Base-by-base conservation (phyloP, 78 protist species). In the Anaeramoeba ignava region DNA sequence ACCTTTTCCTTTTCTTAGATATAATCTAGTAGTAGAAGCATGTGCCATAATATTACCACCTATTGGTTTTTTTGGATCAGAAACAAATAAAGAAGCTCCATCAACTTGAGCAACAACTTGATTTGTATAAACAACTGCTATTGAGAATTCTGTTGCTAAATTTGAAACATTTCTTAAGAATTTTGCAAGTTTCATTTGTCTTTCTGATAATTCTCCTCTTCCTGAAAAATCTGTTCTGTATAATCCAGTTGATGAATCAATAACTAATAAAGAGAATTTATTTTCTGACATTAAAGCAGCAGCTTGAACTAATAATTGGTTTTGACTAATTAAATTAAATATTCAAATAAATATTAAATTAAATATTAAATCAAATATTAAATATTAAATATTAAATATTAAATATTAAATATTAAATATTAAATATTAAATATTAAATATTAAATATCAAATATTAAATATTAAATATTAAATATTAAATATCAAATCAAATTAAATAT, bases 41-140 rank as follows among this genome's bases (percentile, higher is more conserved):
- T 98, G 99, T 0, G 99, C 99, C 88, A 98, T 93, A n/a, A n/a
- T n/a, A n/a, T n/a, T n/a, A n/a, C n/a, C n/a, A n/a, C 86, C 86
- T 3, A 54, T 54, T 42, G 86, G 80, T 39, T 84, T 84, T 33
- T 84, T 84, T 27, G 79, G 80, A 33, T 84, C 91, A 2, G 91
- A 84, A 33, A 73, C 82, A 41, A 95, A 95, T 82, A 82, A 78
- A 37, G 82, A 36, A n/a, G 27, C 90, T 27, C 92, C 96, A 80
- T 92, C 96, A 0, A 91, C 95, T 39, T 89, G 83, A 1, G 99
- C 98, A 12, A 98, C 99, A 3, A 98, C 99, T 84, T n/a, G n/a
- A n/a, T n/a, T n/a, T n/a, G n/a, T 97, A 98, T n/a, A n/a, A n/a
- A n/a, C n/a, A n/a, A n/a, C n/a, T n/a, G n/a, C n/a, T n/a, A n/a